Percentiles rank a stretch among this genome's conserved stretches.
These are phyloP conservation scores for Rosa lucieae DNA, from an alignment of 306 rosid genomes.

Conservation along the genomic window DNA sequence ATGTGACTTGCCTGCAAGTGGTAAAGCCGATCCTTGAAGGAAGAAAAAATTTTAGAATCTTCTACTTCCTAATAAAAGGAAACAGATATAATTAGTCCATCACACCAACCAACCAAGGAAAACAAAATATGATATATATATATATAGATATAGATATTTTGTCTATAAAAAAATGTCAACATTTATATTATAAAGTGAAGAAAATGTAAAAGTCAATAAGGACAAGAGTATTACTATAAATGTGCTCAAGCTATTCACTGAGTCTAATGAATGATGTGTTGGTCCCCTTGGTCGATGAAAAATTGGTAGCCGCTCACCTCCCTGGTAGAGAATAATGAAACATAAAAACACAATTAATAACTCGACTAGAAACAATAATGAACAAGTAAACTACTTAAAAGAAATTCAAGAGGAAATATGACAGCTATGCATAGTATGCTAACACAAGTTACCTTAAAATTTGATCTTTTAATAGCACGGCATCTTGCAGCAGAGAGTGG, in stretches of 20 bases:
- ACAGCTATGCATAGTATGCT: background rate
- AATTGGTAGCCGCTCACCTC: slow-evolving; percentile 50
- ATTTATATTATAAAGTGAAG: background rate
- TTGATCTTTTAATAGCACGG: slow-evolving; percentile 54
- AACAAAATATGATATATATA: background rate
- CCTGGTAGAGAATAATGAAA: slow-evolving; percentile 43
- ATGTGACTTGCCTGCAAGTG: slow-evolving; percentile 60
- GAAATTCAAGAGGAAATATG: background rate
- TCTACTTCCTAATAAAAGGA: slow-evolving; percentile 58
- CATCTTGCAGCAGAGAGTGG: slow-evolving; percentile 81
- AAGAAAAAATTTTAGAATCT: slow-evolving; percentile 60
- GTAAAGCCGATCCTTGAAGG: slow-evolving; percentile 82
- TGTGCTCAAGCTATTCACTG: slow-evolving; percentile 51
- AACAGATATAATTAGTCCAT: slow-evolving; percentile 14
- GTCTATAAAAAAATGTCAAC: slow-evolving; percentile 14
- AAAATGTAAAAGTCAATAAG: slow-evolving; percentile 4
- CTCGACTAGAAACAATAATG: background rate
- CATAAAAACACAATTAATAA: background rate
- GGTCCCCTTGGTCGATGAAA: slow-evolving; percentile 74
- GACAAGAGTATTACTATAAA: slow-evolving; percentile 48
- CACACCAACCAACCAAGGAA: slow-evolving; percentile 19
- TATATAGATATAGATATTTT: background rate
- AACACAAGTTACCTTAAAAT: slow-evolving; percentile 50
- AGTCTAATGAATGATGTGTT: slow-evolving; percentile 63
- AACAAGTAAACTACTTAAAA: background rate